These are phyloP conservation scores for Penicillium sp. DNA, from an alignment of 2,329 filamentous ascomycete species.

Conservation along the genomic window DNA sequence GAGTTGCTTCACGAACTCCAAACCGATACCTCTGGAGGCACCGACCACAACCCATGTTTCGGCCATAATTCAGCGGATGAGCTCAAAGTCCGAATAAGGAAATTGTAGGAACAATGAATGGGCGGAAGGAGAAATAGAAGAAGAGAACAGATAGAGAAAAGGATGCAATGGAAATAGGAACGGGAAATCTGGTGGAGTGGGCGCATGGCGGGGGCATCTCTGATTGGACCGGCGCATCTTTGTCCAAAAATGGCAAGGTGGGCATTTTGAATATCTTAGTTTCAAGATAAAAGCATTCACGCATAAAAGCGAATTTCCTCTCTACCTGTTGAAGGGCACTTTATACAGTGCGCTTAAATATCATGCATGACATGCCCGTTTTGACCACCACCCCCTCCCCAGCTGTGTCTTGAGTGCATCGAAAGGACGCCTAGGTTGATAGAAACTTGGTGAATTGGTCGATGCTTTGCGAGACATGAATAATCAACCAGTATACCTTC, in stretches of 20 bases:
- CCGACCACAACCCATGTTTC: slow-evolving; percentile 34
- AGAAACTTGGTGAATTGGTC: too few species aligned
- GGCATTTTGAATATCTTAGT: background rate
- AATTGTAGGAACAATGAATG: background rate
- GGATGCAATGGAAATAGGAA: background rate
- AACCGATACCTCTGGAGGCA: slow-evolving; percentile 41
- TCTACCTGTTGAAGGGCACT: too few species aligned
- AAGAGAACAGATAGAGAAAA: background rate
- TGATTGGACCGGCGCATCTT: slow-evolving; percentile 3
- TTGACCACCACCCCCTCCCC: too few species aligned
- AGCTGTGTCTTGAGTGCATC: too few species aligned
- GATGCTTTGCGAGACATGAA: too few species aligned
- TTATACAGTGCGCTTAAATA: too few species aligned
- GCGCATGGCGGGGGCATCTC: background rate
- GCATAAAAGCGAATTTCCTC: too few species aligned
- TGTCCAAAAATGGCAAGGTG: slow-evolving; percentile 1
- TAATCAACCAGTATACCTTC: background rate
- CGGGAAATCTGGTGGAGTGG: background rate
- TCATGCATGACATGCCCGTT: too few species aligned
- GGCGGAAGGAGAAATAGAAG: background rate
- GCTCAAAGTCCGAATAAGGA: background rate
- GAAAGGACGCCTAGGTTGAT: too few species aligned
- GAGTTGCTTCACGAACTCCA: slow-evolving; percentile 54
- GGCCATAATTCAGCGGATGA: background rate
- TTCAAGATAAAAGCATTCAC: background rate